Evolutionary conservation across 1,284 basidiomycete species (phyloP).

Genomic region (Rhodotorula sp.): DNA sequence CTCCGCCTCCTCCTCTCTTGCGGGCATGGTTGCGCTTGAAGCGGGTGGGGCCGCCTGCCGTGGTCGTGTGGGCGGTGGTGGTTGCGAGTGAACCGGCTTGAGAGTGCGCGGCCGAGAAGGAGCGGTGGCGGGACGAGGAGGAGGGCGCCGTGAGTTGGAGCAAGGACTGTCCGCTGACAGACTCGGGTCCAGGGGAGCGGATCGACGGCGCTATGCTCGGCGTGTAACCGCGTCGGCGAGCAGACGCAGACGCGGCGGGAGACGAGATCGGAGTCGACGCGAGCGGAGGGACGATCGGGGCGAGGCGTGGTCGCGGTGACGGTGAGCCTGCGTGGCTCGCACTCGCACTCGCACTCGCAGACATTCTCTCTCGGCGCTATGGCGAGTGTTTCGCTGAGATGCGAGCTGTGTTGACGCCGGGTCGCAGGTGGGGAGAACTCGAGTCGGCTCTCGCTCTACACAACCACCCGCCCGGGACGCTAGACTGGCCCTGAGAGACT

Average conservation of each 20-base stretch:
- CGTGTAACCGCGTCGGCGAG: not conserved
- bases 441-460: too few relatives aligned
- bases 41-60: not conserved
- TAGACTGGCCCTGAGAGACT: too few relatives aligned
- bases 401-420: too few relatives aligned
- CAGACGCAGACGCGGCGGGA: too few relatives aligned
- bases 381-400: not conserved
- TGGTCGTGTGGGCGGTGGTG: conserved; percentile 11
- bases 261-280: not conserved
- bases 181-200: not conserved
- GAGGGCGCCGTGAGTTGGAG: not conserved
- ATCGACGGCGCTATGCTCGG: conserved; percentile 7
- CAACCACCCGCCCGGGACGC: too few relatives aligned
- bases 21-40: conserved; percentile 33
- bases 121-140: not conserved
- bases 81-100: conserved; percentile 25
- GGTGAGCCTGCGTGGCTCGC: not conserved
- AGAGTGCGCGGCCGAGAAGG: conserved; percentile 11
- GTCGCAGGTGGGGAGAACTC: too few relatives aligned
- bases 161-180: conserved; percentile 10
- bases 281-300: not conserved
- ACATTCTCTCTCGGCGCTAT: not conserved
- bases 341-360: not conserved
- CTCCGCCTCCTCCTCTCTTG: conserved; percentile 3
- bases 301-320: not conserved